Evolutionary conservation across 2,329 filamentous ascomycete genomes (phyloP), one percentile per base, ranked within the genome.

Genomic region (Gnomoniopsis sp.): DNA sequence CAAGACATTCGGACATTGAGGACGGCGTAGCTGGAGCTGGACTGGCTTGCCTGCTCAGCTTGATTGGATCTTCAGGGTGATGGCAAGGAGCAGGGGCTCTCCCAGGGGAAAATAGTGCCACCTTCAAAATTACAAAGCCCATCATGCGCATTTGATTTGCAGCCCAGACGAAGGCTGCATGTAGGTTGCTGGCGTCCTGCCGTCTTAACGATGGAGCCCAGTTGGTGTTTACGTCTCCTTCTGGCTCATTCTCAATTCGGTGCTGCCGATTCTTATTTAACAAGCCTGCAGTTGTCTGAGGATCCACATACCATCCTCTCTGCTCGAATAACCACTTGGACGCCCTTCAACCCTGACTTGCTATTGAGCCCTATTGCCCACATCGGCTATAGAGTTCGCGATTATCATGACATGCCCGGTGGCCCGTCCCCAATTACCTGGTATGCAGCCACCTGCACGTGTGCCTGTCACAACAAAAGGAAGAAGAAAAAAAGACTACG

Each of bases 21-120:
- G 15, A 67, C 66, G 12, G 67, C 69, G 52, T 59, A 30, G 26
- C 26, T 30, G 36, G 36, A 41, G 36, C 36, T 41, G 36, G 36
- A 6, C 17, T 41, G 12, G 36, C 36, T 6, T 12, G 26, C 26
- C 21, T 57, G 49, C 30, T 23, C 41, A 46, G 48, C 44, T 50
- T 57, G 58, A 57, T 62, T 62, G 58, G 54, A 52, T 48, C 53
- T 60, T 55, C 54, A 54, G 54, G 53, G 53, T 38, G 48, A 34
- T 33, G 47, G 22, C 50, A 53, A 36, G 50, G 50, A 36, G 23
- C 50, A 19, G 50, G 38, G 38, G 38, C 6, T 15, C 26, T 30
- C 26, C 49, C 26, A 53, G 41, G 50, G 50, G 22, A 19, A 53
- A n/a, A 15, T 15, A 41, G 38, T 41, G 38, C 38, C 38, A 41